Conservation (phyloP, 768 basidiomycete genomes). For the Cyathus striatus region DNA sequence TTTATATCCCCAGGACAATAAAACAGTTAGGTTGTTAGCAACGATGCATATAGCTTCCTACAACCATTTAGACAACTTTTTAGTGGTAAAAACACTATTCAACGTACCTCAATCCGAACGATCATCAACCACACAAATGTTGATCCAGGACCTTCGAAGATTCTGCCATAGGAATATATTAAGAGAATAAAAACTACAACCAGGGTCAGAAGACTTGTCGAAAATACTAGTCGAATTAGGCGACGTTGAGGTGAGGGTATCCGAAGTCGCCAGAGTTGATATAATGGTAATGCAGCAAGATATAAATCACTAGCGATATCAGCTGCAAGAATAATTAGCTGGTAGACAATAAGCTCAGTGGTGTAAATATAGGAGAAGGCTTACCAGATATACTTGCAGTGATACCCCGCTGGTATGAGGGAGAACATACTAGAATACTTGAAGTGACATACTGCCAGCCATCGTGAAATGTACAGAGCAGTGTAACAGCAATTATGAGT, state of each 20-base stretch:
- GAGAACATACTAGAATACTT: background rate
- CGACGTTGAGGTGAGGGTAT: background rate
- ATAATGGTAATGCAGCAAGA: background rate
- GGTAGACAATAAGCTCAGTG: background rate
- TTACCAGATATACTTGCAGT: background rate
- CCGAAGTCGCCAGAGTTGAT: background rate
- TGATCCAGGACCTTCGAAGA: background rate
- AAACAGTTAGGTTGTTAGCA: background rate
- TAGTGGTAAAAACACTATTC: background rate
- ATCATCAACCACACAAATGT: background rate
- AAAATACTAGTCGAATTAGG: background rate
- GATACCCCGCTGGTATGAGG: background rate
- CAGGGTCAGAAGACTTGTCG: background rate
- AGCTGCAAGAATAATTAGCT: background rate
- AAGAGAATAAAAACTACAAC: background rate
- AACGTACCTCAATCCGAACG: background rate
- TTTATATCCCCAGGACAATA: background rate
- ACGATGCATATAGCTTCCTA: background rate
- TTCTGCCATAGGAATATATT: background rate
- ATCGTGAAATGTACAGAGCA: background rate
- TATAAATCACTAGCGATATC: background rate
- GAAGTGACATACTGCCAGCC: background rate
- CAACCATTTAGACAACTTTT: background rate
- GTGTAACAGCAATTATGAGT: background rate
- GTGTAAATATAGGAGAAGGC: no score